Evolutionary conservation across 2,329 filamentous ascomycete genomes (phyloP), one percentile per base, ranked within the genome.

Genomic region (Nigrospora osmanthi): DNA sequence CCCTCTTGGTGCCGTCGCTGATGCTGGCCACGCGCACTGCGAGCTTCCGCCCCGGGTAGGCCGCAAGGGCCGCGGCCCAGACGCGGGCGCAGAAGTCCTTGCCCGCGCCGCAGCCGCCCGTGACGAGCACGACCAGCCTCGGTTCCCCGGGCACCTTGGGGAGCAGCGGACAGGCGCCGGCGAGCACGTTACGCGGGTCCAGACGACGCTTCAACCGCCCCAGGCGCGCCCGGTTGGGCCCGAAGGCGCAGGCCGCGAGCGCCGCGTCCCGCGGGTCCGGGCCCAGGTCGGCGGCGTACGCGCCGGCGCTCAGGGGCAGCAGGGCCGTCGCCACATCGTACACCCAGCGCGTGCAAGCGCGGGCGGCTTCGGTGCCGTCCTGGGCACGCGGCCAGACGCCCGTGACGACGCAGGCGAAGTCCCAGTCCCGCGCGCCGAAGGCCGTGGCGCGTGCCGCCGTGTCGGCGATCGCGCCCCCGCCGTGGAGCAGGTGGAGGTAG

Each of bases 381-480:
- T 75, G 56, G 11, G 73, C 64, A 14, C 77, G 73, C 3, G 66
- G 65, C 80, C 80, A 84, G 46, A 81, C 72, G 23, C 76, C 79
- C 6, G 79, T 83, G 36, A 85, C 55, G 5, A 83, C 75, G 52
- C 80, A 84, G 38, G 79, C 80, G 62, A 75, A 83, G 31, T 76
- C 68, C 80, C 79, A 84, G 56, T 78, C 69, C 59, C 80, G 74
- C 63, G 73, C 81, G 38, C 80, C 78, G 44, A 84, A 83, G 43
- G 80, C 78, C 46, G 73, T 76, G 23, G 65, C 67, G 49, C 72
- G 59, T 6, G 60, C 49, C 2, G 60, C 53, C 14, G 74, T 51
- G 23, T 80, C 64, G 38, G 52, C n/a, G 36, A 78, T 57, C 0
- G 70, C 72, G 49, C 72, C 75, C 7, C 78, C 77, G 15, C 79